Evolutionary conservation across 2,329 filamentous ascomycete species (phyloP), one percentile per base, ranked within the genome.

Genomic region (Nemania serpens): DNA sequence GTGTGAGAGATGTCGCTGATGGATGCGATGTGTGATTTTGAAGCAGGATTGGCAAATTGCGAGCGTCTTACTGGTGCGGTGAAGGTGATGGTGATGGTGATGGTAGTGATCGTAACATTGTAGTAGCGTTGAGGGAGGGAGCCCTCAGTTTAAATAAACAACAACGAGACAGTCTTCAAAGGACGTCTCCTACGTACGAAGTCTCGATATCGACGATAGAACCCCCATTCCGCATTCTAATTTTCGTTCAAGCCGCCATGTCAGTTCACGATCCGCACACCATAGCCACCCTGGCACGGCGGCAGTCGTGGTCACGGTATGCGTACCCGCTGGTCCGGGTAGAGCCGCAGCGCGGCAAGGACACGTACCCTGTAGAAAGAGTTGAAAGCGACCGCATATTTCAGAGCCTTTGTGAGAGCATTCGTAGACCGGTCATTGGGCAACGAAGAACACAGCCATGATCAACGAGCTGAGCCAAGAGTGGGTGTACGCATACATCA

Each of bases 401-500:
- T 46, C 9, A 20, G 6, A 34, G 29, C 34, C 25, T 2, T 29
- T 12, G 15, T 36, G 34, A 34, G 20, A n/a, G n/a, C n/a, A 45
- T 50, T 50, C 41, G 55, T 51, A 41, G 45, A 54, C 55, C 25
- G 25, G 25, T 29, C 25, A 29, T 15, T 46, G 49, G 52, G 20
- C 22, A 36, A 15, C n/a, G 10, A 45, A 11, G 37, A 33, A 41
- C 61, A 58, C 53, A 63, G 61, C 61, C 61, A 61, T 63, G n/a
- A 43, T 55, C 13, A 34, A 33, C 17, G 34, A 58, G 58, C 54
- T 58, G 54, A 63, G 61, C 58, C 61, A 63, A 63, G 61, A 29
- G 7, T 29, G 4, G 25, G 7, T 7, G 25, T 29, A 29, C 25
- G 25, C 7, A 4, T 7, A 7, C 7, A 3, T 29, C 25, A 29